Evolutionary conservation across 179 eudicot genomes (phyloP).

Genomic region (Nepenthes alata): DNA sequence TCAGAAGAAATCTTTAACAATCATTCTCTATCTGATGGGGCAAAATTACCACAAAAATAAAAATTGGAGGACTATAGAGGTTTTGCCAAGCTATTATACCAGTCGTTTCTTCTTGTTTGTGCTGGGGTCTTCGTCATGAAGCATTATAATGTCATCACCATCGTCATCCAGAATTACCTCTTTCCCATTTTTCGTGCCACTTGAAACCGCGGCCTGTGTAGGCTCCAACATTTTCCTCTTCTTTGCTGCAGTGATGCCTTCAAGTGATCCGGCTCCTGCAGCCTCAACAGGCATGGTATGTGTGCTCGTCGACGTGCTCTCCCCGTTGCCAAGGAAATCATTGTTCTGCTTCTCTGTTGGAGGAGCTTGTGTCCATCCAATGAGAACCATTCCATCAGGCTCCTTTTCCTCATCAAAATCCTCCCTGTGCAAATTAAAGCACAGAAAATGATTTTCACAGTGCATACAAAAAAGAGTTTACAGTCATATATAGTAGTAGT

Average conservation of each 20-base stretch:
- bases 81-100: constrained; percentile 15
- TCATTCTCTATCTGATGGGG: constrained; percentile 19
- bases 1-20: constrained; percentile 7
- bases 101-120: constrained; percentile 35
- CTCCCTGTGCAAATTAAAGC: constrained; percentile 32
- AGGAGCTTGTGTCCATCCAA: constrained; percentile 66
- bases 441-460: background rate
- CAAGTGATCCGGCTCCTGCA: constrained; percentile 26
- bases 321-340: constrained; percentile 37
- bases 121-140: constrained; percentile 38
- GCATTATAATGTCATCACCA: constrained; percentile 41
- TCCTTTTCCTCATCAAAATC: constrained; percentile 92
- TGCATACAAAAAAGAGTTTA: too few species aligned
- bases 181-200: constrained; percentile 24
- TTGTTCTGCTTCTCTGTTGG: constrained; percentile 31
- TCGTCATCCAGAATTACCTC: constrained; percentile 34
- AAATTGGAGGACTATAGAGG: background rate
- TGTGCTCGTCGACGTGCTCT: constrained; percentile 34
- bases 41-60: constrained; percentile 21
- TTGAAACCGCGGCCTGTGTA: constrained; percentile 17
- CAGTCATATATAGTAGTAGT: too few species aligned
- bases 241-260: constrained; percentile 27
- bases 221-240: constrained; percentile 62
- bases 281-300: constrained; percentile 19
- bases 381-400: constrained; percentile 91